Evolutionary conservation across 768 basidiomycete species (phyloP).

Genomic region (Lactifluus piperatus): DNA sequence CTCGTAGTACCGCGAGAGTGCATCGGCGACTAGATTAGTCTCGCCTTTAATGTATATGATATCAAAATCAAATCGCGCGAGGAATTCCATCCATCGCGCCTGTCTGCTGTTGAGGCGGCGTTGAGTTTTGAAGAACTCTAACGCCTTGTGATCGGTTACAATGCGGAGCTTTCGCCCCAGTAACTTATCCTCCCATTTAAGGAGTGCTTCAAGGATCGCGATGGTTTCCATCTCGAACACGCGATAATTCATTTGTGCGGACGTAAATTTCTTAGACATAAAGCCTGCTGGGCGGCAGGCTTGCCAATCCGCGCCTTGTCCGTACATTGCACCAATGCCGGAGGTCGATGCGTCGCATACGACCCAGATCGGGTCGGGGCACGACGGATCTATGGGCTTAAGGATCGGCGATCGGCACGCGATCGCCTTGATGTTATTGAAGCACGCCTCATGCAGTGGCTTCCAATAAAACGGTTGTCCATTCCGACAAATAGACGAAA

Average conservation of each 20-base stretch:
- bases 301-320: constrained; percentile 15
- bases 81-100: no score
- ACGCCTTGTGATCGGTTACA: not conserved
- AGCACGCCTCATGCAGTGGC: no score
- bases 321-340: constrained; percentile 23
- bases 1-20: no score
- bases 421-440: constrained; percentile 20
- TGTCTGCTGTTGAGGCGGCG: no score
- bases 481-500: constrained; percentile 26
- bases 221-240: no score
- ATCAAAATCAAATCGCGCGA: not conserved
- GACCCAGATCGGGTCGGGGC: constrained; percentile 21
- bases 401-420: no score
- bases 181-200: constrained; percentile 29
- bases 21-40: not conserved
- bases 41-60: not conserved
- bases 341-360: constrained; percentile 20
- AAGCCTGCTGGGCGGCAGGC: constrained; percentile 26
- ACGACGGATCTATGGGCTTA: constrained; percentile 18
- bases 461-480: no score
- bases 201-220: no score
- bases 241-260: constrained; percentile 21
- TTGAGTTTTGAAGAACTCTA: constrained; percentile 27
- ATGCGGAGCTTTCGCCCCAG: constrained; percentile 23
- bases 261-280: constrained; percentile 16